A percentile compares a stretch with the other conserved stretches of the same genome.
Evolutionary conservation across 768 basidiomycete genomes (phyloP).

Genomic region (Boletus coccyginus): DNA sequence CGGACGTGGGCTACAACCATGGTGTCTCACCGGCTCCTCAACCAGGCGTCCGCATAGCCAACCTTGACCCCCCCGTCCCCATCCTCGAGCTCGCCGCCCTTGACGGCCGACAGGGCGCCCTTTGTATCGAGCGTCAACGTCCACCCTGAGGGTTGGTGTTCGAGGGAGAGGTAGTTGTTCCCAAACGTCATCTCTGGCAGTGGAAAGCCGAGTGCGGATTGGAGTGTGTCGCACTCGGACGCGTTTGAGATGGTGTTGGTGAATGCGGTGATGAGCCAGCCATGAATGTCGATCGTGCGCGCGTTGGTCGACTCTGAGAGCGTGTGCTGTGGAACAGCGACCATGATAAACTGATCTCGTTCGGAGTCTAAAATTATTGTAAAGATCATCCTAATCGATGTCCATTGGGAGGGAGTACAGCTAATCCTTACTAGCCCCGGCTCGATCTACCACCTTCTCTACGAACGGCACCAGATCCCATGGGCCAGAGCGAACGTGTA

Average conservation of each 20-base stretch:
- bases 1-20: not conserved
- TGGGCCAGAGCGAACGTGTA: too few species aligned
- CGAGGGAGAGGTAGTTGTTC: conserved; percentile 68
- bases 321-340: conserved; percentile 58
- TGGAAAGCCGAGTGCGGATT: conserved; percentile 65
- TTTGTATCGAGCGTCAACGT: conserved; percentile 62
- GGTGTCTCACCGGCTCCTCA: conserved; percentile 67
- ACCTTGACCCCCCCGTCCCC: conserved; percentile 95
- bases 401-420: too few species aligned
- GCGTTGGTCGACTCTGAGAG: conserved; percentile 69
- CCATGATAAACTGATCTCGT: conserved; percentile 25
- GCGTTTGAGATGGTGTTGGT: conserved; percentile 83
- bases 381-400: too few species aligned
- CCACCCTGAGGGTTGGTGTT: conserved; percentile 65
- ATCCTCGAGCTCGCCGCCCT: conserved; percentile 65
- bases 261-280: conserved; percentile 67
- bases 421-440: too few species aligned
- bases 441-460: too few species aligned
- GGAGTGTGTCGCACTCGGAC: conserved; percentile 66
- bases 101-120: conserved; percentile 69
- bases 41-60: conserved; percentile 92
- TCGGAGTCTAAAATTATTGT: not conserved
- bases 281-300: conserved; percentile 62
- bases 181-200: conserved; percentile 98
- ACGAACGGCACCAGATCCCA: too few species aligned